Base-by-base conservation (phyloP, 2,329 filamentous ascomycete species). In the Trichoderma breve region DNA sequence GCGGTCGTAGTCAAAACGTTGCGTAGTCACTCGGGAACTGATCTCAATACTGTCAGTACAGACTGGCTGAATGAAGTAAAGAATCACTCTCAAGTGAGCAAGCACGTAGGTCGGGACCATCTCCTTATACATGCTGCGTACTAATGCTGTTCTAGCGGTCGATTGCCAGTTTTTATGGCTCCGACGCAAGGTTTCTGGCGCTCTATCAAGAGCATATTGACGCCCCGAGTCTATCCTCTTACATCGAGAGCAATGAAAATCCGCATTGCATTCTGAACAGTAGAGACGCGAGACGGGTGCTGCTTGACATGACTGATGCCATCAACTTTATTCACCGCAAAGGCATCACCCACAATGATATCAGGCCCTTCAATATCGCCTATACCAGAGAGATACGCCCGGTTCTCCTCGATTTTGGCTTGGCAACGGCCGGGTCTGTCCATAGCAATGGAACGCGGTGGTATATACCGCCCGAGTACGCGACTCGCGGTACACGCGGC, bases 271-370 rank as follows among this genome's bases (percentile, higher is more conserved):
- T 12, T 1, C 24, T 68, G 24, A 6, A 60, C 2, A n/a, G 11
- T 2, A 8, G 1, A n/a, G 65, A 68, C 7, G 65, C 65, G 8
- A 39, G 58, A n/a, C 53, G 1, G 21, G 53, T 68, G 15, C 21
- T 68, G 18, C 8, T 34, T 3, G 68, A 60, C 68, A 70, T 78
- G 77, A 76, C 79, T 75, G 72, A 32, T 55, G 63, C 71, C n/a
- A 63, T 74, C 32, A 36, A 57, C n/a, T 71, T 72, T 57, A 66
- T 75, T 14, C 62, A 71, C 15, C 15, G 34, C 15, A 21, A 65
- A 26, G 30, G 43, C 3, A 51, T 75, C 30, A 24, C 55, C 18
- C 74, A 75, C 71, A 74, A 75, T 26, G 73, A 75, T 32, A 75
- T 75, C 43, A 75, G 73, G 55, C 73, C 74, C 6, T 26, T 21